phyloP scores from a whole-genome alignment of 352 stramenopile genomes.

The Phytophthora litchii region DNA sequence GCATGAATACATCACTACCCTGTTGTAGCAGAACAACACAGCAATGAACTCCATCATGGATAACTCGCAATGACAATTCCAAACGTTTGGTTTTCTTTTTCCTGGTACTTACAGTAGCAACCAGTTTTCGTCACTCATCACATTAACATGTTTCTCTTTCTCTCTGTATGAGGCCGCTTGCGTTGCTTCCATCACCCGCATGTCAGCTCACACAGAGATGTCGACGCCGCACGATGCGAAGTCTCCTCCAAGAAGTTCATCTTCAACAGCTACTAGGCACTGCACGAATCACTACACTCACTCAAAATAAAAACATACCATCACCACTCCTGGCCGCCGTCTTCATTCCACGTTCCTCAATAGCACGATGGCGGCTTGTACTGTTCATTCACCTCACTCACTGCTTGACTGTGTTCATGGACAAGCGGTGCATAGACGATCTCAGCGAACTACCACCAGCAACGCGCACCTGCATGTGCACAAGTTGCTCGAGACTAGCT shows the following conservation, averaged over 20 bases:
- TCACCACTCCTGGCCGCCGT: conserved; percentile 15
- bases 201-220: conserved; percentile 24
- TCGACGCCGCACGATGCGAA: conserved; percentile 15
- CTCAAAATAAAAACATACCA: conserved; percentile 41
- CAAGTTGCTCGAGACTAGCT: conserved; percentile 81
- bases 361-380: conserved; percentile 20
- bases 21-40: conserved; percentile 20
- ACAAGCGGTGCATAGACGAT: conserved; percentile 61
- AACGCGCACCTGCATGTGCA: conserved; percentile 83
- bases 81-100: conserved; percentile 33
- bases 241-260: conserved; percentile 41
- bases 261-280: conserved; percentile 46
- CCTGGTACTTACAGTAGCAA: conserved; percentile 36
- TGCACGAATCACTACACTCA: conserved; percentile 39
- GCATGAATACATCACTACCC: conserved; percentile 30
- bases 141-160: conserved; percentile 43
- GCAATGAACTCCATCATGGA: conserved; percentile 2
- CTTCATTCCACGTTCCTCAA: conserved; percentile 29
- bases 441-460: conserved; percentile 59
- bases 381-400: conserved; percentile 20
- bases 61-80: conserved; percentile 19
- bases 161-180: conserved; percentile 21
- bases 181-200: conserved; percentile 10
- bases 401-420: conserved; percentile 41
- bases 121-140: conserved; percentile 39